Evolutionary conservation across 1,284 basidiomycete species (phyloP), one percentile per base, ranked within the genome.

Genomic region (Ceratorhiza oryzae-sativae): DNA sequence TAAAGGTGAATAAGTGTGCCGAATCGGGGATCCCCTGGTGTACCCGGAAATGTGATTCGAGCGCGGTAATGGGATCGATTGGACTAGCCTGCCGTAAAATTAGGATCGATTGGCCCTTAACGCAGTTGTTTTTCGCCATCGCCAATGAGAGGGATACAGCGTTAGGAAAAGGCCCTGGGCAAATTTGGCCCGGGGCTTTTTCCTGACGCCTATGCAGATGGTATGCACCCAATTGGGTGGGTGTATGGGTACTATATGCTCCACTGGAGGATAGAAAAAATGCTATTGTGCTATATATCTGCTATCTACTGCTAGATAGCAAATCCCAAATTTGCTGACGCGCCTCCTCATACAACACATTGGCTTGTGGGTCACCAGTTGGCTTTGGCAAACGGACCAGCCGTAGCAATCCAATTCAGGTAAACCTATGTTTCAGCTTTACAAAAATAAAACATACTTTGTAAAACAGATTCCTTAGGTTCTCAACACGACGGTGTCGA

Each of bases 71-170:
- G 25, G 71, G 71, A 34, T 63, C 10, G 59, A 30, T 12, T 8
- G 32, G 34, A 15, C 30, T 42, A 10, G 25, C 42, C 49, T 72
- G 71, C 12, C 42, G 18, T 13, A 46, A 48, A 27, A 72, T 5
- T 13, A 49, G 42, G 39, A 72, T 51, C 4, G 20, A 32, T 2
- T 27, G 39, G 20, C 71, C 71, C 1, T 30, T 13, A 5, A 9
- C 18, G 18, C 34, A 45, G 2, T 9, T 63, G 1, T 30, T 55
- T 46, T 72, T 72, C 39, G 71, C n/a, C n/a, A n/a, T n/a, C n/a
- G n/a, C n/a, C n/a, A n/a, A n/a, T n/a, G n/a, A n/a, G n/a, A n/a
- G n/a, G n/a, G n/a, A n/a, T n/a, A n/a, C n/a, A n/a, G n/a, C n/a
- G n/a, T n/a, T n/a, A n/a, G n/a, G n/a, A n/a, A n/a, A n/a, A n/a